Evolutionary conservation across 768 basidiomycete genomes (phyloP).

Genomic region (Pholiota microspora): DNA sequence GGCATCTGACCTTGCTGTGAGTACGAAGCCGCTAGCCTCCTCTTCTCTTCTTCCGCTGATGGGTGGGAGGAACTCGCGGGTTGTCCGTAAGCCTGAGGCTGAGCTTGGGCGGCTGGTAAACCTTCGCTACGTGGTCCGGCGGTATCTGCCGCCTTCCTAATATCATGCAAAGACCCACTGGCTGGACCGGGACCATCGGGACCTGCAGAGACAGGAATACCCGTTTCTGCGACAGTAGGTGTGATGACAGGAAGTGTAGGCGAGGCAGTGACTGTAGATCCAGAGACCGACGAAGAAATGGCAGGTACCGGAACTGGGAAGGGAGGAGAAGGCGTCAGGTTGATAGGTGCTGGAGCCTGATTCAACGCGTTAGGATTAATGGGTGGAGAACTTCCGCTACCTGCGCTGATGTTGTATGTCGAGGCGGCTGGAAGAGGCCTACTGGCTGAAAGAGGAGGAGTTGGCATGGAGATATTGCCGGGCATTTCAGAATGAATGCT

Average conservation of each 20-base stretch:
- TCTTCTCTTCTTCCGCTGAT: conserved; percentile 49
- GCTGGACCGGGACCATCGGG: conserved; percentile 62
- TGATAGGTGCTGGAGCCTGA: conserved; percentile 37
- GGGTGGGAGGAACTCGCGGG: conserved; percentile 7
- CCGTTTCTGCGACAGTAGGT: conserved; percentile 71
- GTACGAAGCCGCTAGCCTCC: conserved; percentile 42
- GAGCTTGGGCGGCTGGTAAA: conserved; percentile 21
- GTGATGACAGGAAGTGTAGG: conserved; percentile 22
- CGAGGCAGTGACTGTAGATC: conserved; percentile 9
- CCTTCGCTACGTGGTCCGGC: conserved; percentile 35
- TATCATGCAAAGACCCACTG: conserved; percentile 59
- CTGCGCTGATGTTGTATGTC: conserved; percentile 15
- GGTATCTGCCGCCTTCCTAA: conserved; percentile 35
- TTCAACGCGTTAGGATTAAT: conserved; percentile 34
- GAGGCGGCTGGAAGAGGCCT: conserved; percentile 23
- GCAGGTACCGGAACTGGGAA: conserved; percentile 65
- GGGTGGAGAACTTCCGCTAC: conserved; percentile 17
- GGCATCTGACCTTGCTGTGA: conserved; percentile 22
- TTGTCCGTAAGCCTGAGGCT: conserved; percentile 27
- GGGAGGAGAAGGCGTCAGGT: conserved; percentile 16
- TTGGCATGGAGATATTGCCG: conserved; percentile 15
- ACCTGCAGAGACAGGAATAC: conserved; percentile 64
- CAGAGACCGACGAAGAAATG: conserved; percentile 48
- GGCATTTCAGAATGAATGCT: conserved; percentile 41
- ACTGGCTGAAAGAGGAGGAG: conserved; percentile 16